phyloP scores from a whole-genome alignment of 805 yeast species.

The Metschnikowia orientalis region DNA sequence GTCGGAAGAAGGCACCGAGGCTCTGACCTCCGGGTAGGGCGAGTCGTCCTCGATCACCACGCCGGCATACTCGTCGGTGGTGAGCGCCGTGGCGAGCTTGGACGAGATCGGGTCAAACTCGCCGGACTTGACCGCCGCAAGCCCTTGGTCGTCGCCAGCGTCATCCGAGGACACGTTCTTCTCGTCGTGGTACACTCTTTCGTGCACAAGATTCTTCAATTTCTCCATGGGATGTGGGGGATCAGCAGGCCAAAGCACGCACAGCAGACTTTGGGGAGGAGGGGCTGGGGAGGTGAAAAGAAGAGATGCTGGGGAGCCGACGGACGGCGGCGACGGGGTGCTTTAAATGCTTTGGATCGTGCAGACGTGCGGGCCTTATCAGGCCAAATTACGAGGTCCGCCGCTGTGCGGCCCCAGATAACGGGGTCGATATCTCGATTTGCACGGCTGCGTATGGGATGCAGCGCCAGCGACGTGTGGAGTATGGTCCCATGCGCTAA shows the following conservation, averaged over 20 bases:
- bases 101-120: slow-evolving; percentile 18
- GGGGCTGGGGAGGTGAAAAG: no score
- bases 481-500: no score
- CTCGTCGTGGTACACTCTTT: slow-evolving; percentile 12
- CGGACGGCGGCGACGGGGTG: no score
- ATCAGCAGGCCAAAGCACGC: no score
- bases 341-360: slow-evolving; percentile 3
- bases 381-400: slow-evolving; percentile 4
- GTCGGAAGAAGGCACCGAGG: slow-evolving; percentile 52
- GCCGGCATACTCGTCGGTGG: slow-evolving; percentile 18
- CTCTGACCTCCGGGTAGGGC: slow-evolving; percentile 66
- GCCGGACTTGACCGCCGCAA: slow-evolving; percentile 13
- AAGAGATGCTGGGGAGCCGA: no score
- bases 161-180: slow-evolving; percentile 10
- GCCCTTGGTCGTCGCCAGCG: slow-evolving; percentile 6
- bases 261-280: no score
- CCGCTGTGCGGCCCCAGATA: no score
- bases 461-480: no score
- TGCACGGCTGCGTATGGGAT: no score
- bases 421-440: no score
- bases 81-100: slow-evolving; percentile 13
- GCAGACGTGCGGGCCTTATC: slow-evolving; percentile 6
- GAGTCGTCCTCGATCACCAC: slow-evolving; percentile 19
- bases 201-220: slow-evolving; percentile 12
- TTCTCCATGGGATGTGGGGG: no score